phyloP scores from a whole-genome alignment of 805 yeast genomes.

The Sugiyamaella floridensis region DNA sequence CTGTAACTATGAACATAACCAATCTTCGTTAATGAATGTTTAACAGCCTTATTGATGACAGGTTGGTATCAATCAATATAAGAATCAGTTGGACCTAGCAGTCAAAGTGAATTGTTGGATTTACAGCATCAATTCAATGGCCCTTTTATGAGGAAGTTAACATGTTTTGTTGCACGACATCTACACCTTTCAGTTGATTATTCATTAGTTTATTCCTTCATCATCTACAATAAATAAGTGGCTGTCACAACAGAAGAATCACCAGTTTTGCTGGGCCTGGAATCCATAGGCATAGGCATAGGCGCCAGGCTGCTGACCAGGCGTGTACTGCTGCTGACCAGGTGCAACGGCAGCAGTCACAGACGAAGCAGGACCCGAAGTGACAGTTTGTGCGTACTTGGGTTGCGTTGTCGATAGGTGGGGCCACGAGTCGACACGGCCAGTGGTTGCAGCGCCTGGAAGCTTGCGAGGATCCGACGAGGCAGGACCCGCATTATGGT shows the following conservation, averaged over 20 bases:
- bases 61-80: too few relatives aligned
- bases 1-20: too few relatives aligned
- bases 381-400: not conserved
- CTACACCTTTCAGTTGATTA: too few relatives aligned
- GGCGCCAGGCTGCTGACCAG: not conserved
- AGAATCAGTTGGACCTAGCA: too few relatives aligned
- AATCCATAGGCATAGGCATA: not conserved
- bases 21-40: too few relatives aligned
- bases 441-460: slow-evolving; percentile 5
- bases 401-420: not conserved
- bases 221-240: not conserved
- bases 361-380: not conserved
- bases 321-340: not conserved
- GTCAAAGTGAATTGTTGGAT: too few relatives aligned
- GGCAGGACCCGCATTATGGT: not conserved
- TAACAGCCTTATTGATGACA: too few relatives aligned
- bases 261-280: not conserved
- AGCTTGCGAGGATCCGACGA: slow-evolving; percentile 19
- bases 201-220: not conserved
- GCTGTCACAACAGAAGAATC: not conserved
- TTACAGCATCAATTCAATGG: too few relatives aligned
- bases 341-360: not conserved
- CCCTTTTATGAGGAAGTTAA: too few relatives aligned
- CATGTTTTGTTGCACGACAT: too few relatives aligned
- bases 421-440: not conserved